phyloP scores from a whole-genome alignment of 1,139 yeast genomes.

The Hemisphaericaspora xylofermentans region DNA sequence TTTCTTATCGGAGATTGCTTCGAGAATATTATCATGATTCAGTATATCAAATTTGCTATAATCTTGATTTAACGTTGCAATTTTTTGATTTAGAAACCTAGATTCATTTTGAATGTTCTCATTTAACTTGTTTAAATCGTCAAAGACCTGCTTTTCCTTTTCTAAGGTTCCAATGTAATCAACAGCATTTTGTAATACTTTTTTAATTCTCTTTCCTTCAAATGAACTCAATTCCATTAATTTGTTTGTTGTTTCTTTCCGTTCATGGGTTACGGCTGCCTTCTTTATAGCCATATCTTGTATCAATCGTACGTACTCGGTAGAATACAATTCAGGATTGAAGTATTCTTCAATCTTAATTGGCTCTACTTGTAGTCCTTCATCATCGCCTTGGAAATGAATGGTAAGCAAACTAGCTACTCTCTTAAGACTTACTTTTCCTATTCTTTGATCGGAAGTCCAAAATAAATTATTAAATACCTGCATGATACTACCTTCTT shows the following conservation, averaged over 20 bases:
- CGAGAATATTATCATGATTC: constrained; percentile 23
- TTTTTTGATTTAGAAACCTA: constrained; percentile 16
- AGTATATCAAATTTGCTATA: constrained; percentile 24
- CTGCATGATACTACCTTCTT: constrained; percentile 28
- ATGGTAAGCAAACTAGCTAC: constrained; percentile 36
- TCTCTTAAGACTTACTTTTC: constrained; percentile 26
- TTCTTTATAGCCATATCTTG: constrained; percentile 21
- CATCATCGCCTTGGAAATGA: constrained; percentile 27
- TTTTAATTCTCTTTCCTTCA: constrained; percentile 36
- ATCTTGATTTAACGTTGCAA: constrained; percentile 18
- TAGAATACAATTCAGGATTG: constrained; percentile 33
- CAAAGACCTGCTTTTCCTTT: constrained; percentile 19
- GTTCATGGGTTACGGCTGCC: constrained; percentile 14
- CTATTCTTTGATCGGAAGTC: constrained; percentile 31
- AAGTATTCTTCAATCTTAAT: constrained; percentile 28
- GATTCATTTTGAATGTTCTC: constrained; percentile 19
- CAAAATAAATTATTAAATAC: constrained; percentile 40
- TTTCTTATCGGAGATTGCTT: constrained; percentile 10
- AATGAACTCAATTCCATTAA: constrained; percentile 34
- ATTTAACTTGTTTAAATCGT: constrained; percentile 24
- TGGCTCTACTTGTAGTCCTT: constrained; percentile 15
- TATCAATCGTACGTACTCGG: constrained; percentile 20
- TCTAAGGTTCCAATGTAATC: constrained; percentile 15
- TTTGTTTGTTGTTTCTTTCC: constrained; percentile 21
- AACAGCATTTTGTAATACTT: constrained; percentile 23